Percentiles rank a stretch among this genome's conserved stretches.
Conservation (phyloP, 352 stramenopile genomes). For the Phytophthora hybrid region DNA sequence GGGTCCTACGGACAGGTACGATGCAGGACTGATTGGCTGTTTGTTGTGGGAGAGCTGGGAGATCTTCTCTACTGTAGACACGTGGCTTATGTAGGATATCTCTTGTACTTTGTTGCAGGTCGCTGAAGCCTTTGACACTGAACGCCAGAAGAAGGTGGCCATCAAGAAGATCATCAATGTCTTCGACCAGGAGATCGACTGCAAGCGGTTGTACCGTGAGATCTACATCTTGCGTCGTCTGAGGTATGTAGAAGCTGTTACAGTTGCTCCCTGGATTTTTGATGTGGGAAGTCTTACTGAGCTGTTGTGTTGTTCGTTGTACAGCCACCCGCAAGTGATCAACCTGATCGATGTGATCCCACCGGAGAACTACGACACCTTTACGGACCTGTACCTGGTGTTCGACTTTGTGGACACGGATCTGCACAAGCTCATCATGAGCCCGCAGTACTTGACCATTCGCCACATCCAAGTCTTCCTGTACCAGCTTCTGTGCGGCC, state of each 20-base stretch:
- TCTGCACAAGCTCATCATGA: constrained; percentile 95
- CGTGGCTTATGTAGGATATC: constrained; percentile 17
- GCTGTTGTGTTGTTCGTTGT: neutral
- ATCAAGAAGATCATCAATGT: constrained; percentile 93
- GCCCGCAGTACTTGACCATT: constrained; percentile 93
- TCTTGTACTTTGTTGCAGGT: constrained; percentile 45
- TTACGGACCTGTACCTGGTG: constrained; percentile 93
- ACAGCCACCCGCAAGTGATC: constrained; percentile 84
- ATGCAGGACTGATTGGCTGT: neutral
- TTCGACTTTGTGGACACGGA: constrained; percentile 95
- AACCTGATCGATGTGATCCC: constrained; percentile 85
- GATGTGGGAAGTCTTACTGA: neutral
- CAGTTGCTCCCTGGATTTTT: constrained; percentile 18
- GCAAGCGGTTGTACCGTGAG: constrained; percentile 87
- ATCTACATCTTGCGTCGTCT: constrained; percentile 91
- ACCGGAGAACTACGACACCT: constrained; percentile 84
- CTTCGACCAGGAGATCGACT: constrained; percentile 90
- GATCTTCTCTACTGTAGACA: constrained; percentile 2
- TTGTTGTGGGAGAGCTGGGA: neutral
- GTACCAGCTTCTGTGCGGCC: constrained; percentile 94
- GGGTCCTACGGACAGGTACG: constrained; percentile 87
- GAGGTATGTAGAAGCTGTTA: constrained; percentile 44
- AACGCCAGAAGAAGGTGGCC: constrained; percentile 83
- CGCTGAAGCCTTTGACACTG: constrained; percentile 81
- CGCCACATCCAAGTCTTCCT: constrained; percentile 98